Base-by-base conservation (phyloP, 1,139 yeast species). In the Kodamaea suecica region DNA sequence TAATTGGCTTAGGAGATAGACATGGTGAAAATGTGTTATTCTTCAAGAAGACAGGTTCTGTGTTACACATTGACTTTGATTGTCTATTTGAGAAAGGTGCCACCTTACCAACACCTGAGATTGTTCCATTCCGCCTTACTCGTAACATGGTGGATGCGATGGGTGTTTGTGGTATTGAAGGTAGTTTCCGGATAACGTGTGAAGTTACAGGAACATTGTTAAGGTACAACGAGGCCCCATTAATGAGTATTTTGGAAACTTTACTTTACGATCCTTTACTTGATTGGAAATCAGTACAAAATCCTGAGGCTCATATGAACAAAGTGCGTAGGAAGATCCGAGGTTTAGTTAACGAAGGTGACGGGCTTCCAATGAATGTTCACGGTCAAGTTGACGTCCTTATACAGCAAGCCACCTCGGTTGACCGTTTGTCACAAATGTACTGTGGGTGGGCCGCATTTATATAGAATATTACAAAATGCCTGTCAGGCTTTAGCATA, bases 51-150 rank as follows among this genome's bases (percentile, higher is more conserved):
- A 75, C 79, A 2, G 98, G 98, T 1, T 79, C 79, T 7, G 78
- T 88, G 0, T 63, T 94, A 43, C 99, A 94, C 57, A 97, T 94
- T 39, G 99, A 94, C 59, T 94, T 92, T 58, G 97, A 94, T 53
- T 92, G 97, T 62, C 65, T 94, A 31, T 94, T 94, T 53, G 98
- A 87, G 51, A 92, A 84, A 51, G 86, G 85, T 20, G 77, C 78
- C 8, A 73, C 76, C 2, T 62, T 84, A 20, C 81, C 80, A 1
- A 76, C 78, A 5, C 99, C 98, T 0, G 99, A 94, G 53, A 66
- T 87, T 24, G 98, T 94, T 2, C 99, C 98, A 0, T 94, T 94
- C 57, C 68, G 99, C 42, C 59, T 94, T 33, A 92, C 98, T 0
- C 86, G 78, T 34, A 90, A 92, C 51, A 73, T 94, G 73, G 78